phyloP scores from a whole-genome alignment of 306 rosid genomes.

The Cyamopsis tetragonoloba region DNA sequence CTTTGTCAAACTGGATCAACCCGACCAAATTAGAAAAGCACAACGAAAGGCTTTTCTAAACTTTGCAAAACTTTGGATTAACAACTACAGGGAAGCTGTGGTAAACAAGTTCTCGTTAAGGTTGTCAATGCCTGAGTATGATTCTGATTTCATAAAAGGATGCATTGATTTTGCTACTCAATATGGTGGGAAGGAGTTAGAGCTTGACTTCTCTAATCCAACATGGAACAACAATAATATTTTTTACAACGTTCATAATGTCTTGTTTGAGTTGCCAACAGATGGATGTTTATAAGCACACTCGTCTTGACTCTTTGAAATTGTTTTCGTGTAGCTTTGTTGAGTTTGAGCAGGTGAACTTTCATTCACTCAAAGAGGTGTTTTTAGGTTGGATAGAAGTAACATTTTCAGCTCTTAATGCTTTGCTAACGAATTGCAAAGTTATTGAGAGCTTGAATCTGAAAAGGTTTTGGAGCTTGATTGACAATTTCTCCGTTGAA shows the following conservation, averaged over 20 bases:
- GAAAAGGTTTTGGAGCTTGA: background rate
- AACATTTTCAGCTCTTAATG: background rate
- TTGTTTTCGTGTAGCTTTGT: conserved; percentile 15
- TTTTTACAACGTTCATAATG: background rate
- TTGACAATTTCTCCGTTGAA: background rate
- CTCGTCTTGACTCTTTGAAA: background rate
- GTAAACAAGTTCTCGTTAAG: conserved; percentile 13
- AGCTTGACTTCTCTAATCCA: background rate
- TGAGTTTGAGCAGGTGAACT: background rate
- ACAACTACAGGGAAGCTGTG: background rate
- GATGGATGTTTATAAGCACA: background rate
- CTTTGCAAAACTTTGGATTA: background rate
- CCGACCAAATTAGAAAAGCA: background rate
- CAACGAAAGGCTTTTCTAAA: background rate
- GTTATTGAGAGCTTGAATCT: conserved; percentile 11
- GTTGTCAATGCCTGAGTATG: background rate
- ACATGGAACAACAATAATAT: background rate
- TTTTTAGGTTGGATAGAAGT: conserved; percentile 25
- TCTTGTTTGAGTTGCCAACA: too few species aligned
- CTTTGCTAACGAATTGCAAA: background rate
- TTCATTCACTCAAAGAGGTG: conserved; percentile 23
- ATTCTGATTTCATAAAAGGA: background rate
- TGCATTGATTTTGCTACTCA: background rate
- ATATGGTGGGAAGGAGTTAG: background rate
- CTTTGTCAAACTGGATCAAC: background rate